A percentile compares a stretch with the other conserved stretches of the same genome.
Evolutionary conservation across 768 basidiomycete genomes (phyloP).

Genomic region (Amanita polypyramis): DNA sequence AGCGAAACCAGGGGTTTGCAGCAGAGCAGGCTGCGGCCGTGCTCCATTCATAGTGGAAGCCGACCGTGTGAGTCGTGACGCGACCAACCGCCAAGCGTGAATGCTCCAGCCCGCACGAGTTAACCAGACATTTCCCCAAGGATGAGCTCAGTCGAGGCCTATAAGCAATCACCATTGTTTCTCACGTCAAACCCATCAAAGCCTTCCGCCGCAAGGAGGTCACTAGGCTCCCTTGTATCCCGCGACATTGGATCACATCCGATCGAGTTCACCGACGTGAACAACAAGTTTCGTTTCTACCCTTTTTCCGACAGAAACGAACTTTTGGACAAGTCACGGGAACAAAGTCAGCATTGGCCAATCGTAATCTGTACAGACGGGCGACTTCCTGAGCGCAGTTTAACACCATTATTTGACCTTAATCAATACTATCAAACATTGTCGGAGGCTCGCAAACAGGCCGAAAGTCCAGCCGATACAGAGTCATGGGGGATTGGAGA

Average conservation of each 20-base stretch:
- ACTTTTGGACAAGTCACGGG: constrained; percentile 20
- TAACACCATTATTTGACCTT: constrained; percentile 71
- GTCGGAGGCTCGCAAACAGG: constrained; percentile 19
- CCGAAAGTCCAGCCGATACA: constrained; percentile 14
- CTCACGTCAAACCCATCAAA: constrained; percentile 36
- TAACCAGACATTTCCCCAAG: constrained; percentile 12
- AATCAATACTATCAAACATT: constrained; percentile 48
- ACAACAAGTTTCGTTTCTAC: constrained; percentile 64
- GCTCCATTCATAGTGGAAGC: constrained; percentile 21
- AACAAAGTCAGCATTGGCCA: constrained; percentile 28
- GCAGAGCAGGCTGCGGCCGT: constrained; percentile 31
- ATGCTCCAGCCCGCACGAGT: too few relatives aligned
- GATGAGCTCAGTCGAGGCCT: constrained; percentile 5
- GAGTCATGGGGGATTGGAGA: constrained; percentile 59
- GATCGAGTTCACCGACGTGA: constrained; percentile 44
- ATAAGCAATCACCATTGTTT: constrained; percentile 48
- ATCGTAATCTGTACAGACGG: constrained; percentile 42
- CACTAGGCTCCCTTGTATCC: constrained; percentile 26
- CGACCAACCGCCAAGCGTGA: constrained; percentile 10
- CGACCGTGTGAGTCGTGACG: constrained; percentile 10
- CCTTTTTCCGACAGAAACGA: constrained; percentile 20
- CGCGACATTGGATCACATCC: constrained; percentile 20
- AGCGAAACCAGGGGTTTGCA: constrained; percentile 76
- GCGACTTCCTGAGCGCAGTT: constrained; percentile 33
- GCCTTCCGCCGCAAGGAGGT: constrained; percentile 26